Conservation (phyloP, 2,329 filamentous ascomycete species). For the Sporothrix sp. region DNA sequence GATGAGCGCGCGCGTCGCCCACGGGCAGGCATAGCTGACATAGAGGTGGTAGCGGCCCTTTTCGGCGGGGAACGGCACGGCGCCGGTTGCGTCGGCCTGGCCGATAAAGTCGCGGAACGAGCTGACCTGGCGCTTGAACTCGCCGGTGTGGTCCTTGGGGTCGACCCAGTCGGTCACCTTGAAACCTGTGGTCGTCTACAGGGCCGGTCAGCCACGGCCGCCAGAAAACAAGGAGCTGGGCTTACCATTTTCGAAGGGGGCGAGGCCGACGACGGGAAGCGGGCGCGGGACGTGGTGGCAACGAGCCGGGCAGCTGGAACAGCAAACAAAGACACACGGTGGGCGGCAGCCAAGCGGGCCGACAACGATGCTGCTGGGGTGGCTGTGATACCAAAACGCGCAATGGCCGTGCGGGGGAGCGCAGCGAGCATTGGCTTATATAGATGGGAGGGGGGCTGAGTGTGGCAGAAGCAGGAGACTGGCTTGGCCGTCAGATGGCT, state of each 20-base stretch:
- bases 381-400: conserved; percentile 4
- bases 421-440: conserved; percentile 11
- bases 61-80: conserved; percentile 67
- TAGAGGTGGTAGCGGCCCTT: conserved; percentile 90
- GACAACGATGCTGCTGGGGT: no score
- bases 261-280: background rate
- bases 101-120: conserved; percentile 69
- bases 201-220: no score
- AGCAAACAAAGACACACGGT: background rate
- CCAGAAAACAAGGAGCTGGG: no score
- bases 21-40: conserved; percentile 88
- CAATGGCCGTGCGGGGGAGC: conserved; percentile 10
- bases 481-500: no score
- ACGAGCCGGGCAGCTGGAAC: background rate
- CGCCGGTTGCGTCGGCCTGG: conserved; percentile 47
- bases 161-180: conserved; percentile 76
- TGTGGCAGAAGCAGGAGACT: background rate
- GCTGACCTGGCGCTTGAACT: conserved; percentile 84
- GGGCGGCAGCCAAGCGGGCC: no score
- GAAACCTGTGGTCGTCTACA: conserved; percentile 13
- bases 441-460: background rate
- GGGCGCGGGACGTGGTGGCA: background rate
- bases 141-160: conserved; percentile 66
- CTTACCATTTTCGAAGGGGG: conserved; percentile 9
- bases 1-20: conserved; percentile 84